phyloP scores from a whole-genome alignment of 2,329 filamentous ascomycete species.

The Chaetomium strumarium region DNA sequence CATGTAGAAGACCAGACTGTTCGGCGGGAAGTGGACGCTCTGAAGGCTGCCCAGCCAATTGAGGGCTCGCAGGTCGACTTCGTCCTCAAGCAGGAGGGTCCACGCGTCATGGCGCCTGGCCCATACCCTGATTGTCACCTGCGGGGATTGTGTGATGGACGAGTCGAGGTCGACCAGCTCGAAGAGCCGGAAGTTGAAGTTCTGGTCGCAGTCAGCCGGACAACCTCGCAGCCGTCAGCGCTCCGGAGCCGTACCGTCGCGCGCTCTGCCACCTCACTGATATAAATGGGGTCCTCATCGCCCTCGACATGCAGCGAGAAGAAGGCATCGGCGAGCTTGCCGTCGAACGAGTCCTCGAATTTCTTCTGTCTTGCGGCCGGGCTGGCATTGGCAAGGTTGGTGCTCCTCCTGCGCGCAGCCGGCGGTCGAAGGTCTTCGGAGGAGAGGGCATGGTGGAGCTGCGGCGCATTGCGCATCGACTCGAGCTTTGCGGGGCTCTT shows the following conservation, averaged over 20 bases:
- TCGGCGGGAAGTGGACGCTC: conserved; percentile 67
- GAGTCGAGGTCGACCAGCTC: conserved; percentile 62
- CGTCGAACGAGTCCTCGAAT: conserved; percentile 66
- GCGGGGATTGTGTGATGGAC: conserved; percentile 57
- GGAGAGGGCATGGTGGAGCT: conserved; percentile 51
- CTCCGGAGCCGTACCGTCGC: conserved; percentile 51
- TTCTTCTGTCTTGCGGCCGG: conserved; percentile 60
- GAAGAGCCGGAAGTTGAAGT: conserved; percentile 85
- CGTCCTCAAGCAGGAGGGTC: conserved; percentile 64
- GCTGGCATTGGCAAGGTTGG: conserved; percentile 42
- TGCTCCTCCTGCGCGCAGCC: conserved; percentile 39
- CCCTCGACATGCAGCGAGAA: conserved; percentile 72
- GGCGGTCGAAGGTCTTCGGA: conserved; percentile 44
- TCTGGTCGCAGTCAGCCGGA: conserved; percentile 38
- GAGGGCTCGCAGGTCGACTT: conserved; percentile 63
- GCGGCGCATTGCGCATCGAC: conserved; percentile 41
- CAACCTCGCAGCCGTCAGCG: not conserved
- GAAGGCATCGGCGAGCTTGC: conserved; percentile 77
- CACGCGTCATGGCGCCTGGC: conserved; percentile 51
- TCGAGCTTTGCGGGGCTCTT: conserved; percentile 62
- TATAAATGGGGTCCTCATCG: conserved; percentile 70
- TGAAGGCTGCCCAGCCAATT: conserved; percentile 72
- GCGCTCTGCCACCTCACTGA: conserved; percentile 73
- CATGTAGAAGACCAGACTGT: conserved; percentile 81
- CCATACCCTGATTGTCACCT: conserved; percentile 69